A percentile compares a stretch with the other conserved stretches of the same genome.
phyloP scores from a whole-genome alignment of 176 grass and related monocot species.

The Oryza australiensis region DNA sequence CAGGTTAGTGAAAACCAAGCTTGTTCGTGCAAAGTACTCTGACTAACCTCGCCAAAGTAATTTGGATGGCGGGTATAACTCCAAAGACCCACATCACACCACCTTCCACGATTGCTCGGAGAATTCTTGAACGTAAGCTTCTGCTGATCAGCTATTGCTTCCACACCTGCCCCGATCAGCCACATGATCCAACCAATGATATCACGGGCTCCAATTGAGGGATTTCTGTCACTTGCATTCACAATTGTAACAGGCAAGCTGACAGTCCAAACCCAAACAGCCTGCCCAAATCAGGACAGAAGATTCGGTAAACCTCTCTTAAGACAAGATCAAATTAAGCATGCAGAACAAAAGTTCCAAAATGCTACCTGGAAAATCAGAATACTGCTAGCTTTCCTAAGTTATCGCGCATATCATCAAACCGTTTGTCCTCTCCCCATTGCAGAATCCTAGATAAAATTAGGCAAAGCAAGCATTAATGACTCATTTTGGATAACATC shows the following conservation, averaged over 20 bases:
- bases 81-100: slow-evolving; percentile 83
- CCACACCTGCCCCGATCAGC: slow-evolving; percentile 56
- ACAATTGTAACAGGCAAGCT: slow-evolving; percentile 93
- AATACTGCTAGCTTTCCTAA: slow-evolving; percentile 80
- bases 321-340: not conserved
- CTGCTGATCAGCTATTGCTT: slow-evolving; percentile 85
- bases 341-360: slow-evolving; percentile 25
- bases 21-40: not conserved
- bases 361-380: slow-evolving; percentile 74
- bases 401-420: slow-evolving; percentile 85
- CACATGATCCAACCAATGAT: slow-evolving; percentile 98
- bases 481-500: not conserved
- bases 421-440: slow-evolving; percentile 86
- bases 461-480: slow-evolving; percentile 20
- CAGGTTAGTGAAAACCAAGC: not conserved
- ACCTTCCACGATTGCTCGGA: slow-evolving; percentile 71
- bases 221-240: slow-evolving; percentile 71
- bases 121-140: slow-evolving; percentile 89
- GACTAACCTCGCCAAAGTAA: slow-evolving; percentile 93
- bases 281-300: slow-evolving; percentile 45
- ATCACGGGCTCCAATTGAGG: slow-evolving; percentile 66
- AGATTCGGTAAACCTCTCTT: not conserved
- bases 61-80: slow-evolving; percentile 94
- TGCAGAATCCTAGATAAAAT: slow-evolving; percentile 67
- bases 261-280: slow-evolving; percentile 91